These are phyloP conservation scores for Penicillium sp. DNA, from an alignment of 2,329 filamentous ascomycete genomes.

Conservation along the genomic window DNA sequence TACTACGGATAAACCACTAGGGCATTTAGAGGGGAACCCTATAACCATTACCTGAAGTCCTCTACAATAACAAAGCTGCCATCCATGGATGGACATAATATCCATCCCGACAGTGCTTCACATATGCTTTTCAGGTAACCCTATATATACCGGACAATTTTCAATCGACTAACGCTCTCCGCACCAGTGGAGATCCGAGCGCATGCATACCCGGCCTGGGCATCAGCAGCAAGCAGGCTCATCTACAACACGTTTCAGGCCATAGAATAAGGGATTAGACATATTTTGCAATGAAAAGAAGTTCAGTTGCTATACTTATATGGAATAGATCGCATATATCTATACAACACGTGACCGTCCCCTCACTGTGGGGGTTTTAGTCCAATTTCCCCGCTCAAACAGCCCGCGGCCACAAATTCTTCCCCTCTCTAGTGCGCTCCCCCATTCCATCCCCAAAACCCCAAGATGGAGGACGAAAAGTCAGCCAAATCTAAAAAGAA, in stretches of 20 bases:
- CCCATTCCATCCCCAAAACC: constrained; percentile 20
- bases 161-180: constrained; percentile 1
- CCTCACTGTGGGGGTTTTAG: constrained; percentile 24
- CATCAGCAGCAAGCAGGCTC: neutral
- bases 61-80: neutral
- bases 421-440: constrained; percentile 24
- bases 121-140: neutral
- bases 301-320: neutral
- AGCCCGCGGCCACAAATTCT: constrained; percentile 22
- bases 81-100: neutral
- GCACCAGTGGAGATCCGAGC: constrained; percentile 8
- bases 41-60: neutral
- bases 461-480: constrained; percentile 42
- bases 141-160: neutral
- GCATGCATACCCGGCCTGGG: constrained; percentile 4
- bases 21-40: neutral
- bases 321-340: neutral
- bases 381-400: constrained; percentile 36
- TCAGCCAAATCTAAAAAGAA: constrained; percentile 42
- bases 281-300: too few species aligned
- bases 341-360: constrained; percentile 21
- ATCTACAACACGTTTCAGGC: neutral
- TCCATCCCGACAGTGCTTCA: neutral
- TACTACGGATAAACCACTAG: neutral
- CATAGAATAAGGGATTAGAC: neutral